These are phyloP conservation scores for Apiospora kogelbergensis DNA, from an alignment of 2,329 filamentous ascomycete species.

Conservation along the genomic window DNA sequence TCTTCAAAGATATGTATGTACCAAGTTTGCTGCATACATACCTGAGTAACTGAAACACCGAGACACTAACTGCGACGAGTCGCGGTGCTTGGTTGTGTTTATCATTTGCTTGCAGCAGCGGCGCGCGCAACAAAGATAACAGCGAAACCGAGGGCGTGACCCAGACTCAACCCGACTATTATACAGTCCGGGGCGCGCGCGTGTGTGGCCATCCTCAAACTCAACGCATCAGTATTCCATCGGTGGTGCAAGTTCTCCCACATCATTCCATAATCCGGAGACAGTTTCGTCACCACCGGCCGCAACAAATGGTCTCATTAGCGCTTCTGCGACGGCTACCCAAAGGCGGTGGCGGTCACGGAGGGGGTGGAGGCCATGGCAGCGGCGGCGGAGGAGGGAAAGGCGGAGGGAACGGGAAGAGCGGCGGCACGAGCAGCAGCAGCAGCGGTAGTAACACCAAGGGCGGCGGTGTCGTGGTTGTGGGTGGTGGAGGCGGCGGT, in stretches of 20 bases:
- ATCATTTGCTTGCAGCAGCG: neutral
- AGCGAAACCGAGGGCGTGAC: neutral
- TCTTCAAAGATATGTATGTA: neutral
- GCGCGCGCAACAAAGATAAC: neutral
- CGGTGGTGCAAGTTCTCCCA: neutral
- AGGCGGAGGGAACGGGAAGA: neutral
- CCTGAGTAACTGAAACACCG: neutral
- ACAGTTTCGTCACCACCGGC: neutral
- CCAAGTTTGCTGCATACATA: neutral
- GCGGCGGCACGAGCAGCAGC: neutral
- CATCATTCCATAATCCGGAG: neutral
- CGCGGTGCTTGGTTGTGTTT: neutral
- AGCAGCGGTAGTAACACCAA: neutral
- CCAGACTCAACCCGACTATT: neutral
- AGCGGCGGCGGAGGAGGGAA: neutral
- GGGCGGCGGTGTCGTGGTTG: neutral
- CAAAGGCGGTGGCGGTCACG: neutral
- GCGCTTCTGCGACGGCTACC: slow-evolving; percentile 3
- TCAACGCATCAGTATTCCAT: neutral
- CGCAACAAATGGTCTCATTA: neutral
- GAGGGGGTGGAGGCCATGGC: neutral
- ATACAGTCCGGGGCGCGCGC: neutral
- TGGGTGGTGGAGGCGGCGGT: neutral
- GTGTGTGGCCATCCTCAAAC: neutral
- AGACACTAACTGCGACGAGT: neutral